Evolutionary conservation across 2,329 filamentous ascomycete species (phyloP), one percentile per base, ranked within the genome.

Genomic region (Coniella lustricola): DNA sequence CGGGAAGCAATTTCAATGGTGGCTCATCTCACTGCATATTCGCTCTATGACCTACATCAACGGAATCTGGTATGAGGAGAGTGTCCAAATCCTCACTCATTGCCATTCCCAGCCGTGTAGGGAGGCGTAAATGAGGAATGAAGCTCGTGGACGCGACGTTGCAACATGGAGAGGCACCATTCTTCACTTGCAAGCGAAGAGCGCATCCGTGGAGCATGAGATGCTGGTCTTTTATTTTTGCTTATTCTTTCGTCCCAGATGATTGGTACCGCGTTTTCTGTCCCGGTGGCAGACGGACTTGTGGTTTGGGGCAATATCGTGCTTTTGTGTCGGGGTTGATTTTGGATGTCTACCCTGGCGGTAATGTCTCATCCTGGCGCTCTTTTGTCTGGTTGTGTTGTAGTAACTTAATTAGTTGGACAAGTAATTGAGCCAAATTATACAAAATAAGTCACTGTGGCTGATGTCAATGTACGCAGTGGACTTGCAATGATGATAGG

Each of bases 331-430:
- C 20, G 4, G 25, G n/a, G 22, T 40, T 8, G 21, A n/a, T 17
- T 3, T 17, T 25, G 13, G 38, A 41, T 67, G 65, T 62, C 66
- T 60, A 64, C 60, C 63, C 46, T 43, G 39, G 38, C 58, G 56
- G 58, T 67, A 62, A 5, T 5, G 5, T 29, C 25, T 10, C 5
- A 62, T 62, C 56, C 59, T 64, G 40, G 25, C 44, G 51, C 63
- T 64, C 50, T 55, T 59, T 67, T 63, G 63, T 65, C 56, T 57
- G 62, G 18, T 8, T 33, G 20, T 62, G 63, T 61, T 65, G 60
- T 69, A 69, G 62, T 69, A 70, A 64, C 67, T 70, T 69, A 70
- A 64, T 67, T 70, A 68, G 70, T 69, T 58, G 59, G 68, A 64
- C 58, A 62, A 56, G 41, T 16, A 34, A 44, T n/a, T 35, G 25